These are phyloP conservation scores for Neurospora sp. DNA, from an alignment of 495 filamentous ascomycete species.

Conservation along the genomic window DNA sequence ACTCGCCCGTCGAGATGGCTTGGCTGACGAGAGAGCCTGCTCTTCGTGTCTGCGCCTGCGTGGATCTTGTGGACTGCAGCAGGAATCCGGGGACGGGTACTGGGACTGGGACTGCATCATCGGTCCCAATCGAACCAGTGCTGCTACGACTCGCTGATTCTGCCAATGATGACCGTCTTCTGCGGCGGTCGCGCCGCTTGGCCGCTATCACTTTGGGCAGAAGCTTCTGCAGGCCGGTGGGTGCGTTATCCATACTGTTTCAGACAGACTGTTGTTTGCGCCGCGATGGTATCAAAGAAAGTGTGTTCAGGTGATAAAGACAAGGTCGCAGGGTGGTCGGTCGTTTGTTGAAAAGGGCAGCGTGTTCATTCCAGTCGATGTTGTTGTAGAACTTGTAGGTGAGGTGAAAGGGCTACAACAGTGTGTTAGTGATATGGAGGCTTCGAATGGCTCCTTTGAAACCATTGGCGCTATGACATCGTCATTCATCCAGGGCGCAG, in stretches of 20 bases:
- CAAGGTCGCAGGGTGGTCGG: not conserved
- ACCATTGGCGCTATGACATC: constrained; percentile 8
- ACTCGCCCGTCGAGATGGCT: not conserved
- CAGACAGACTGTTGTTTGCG: not conserved
- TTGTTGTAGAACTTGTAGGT: not conserved
- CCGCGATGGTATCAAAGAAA: not conserved
- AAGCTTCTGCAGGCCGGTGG: constrained; percentile 38
- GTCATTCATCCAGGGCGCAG: constrained; percentile 2
- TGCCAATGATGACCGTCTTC: constrained; percentile 18
- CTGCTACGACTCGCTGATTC: constrained; percentile 12
- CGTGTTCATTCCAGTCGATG: not conserved
- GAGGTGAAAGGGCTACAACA: not conserved
- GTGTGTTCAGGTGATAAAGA: not conserved
- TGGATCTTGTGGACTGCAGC: not conserved
- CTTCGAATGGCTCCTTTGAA: not conserved
- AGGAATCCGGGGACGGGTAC: not conserved
- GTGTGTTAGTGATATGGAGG: not conserved
- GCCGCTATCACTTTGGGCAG: constrained; percentile 33
- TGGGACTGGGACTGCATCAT: not conserved
- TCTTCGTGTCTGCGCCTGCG: not conserved
- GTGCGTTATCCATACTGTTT: constrained; percentile 16
- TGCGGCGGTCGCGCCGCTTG: constrained; percentile 30
- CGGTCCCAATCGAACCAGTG: not conserved
- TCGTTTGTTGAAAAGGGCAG: not conserved
- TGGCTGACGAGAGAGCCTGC: not conserved